Evolutionary conservation across 345 rosid species (phyloP).

Genomic region (Eucalyptus marginata): DNA sequence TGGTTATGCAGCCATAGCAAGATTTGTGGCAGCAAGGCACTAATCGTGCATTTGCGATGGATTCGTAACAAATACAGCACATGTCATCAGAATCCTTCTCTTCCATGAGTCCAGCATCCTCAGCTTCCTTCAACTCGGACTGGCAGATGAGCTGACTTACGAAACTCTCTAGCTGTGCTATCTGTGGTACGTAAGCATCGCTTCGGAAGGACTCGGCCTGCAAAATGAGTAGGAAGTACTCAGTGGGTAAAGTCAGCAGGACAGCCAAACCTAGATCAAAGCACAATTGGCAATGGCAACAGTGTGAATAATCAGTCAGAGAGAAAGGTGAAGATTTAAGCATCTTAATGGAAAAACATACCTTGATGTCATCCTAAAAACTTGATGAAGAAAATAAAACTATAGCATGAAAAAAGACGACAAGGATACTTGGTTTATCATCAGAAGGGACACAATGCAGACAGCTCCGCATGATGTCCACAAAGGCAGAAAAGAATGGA

Average conservation of each 20-base stretch:
- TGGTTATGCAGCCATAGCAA: constrained; percentile 88
- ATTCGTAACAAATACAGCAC: constrained; percentile 82
- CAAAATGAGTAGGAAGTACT: neutral
- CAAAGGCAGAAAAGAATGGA: neutral
- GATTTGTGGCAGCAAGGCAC: constrained; percentile 79
- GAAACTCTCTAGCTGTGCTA: constrained; percentile 55
- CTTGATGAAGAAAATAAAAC: neutral
- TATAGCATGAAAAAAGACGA: neutral
- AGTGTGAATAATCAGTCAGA: neutral
- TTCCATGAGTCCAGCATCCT: constrained; percentile 9
- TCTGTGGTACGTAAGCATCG: constrained; percentile 37
- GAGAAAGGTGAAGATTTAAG: neutral
- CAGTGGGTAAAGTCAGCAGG: neutral
- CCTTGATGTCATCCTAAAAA: neutral
- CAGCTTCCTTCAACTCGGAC: constrained; percentile 22
- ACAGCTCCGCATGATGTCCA: neutral
- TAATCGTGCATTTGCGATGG: constrained; percentile 56
- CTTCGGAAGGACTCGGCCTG: constrained; percentile 59
- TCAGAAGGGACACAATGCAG: neutral
- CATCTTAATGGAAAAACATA: neutral
- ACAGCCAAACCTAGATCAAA: neutral
- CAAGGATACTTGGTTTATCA: neutral
- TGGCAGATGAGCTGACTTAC: constrained; percentile 40
- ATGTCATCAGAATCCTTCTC: constrained; percentile 27
- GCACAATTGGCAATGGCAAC: neutral